Evolutionary conservation across 2,329 filamentous ascomycete genomes (phyloP).

Genomic region (Xylariaceae sp.): DNA sequence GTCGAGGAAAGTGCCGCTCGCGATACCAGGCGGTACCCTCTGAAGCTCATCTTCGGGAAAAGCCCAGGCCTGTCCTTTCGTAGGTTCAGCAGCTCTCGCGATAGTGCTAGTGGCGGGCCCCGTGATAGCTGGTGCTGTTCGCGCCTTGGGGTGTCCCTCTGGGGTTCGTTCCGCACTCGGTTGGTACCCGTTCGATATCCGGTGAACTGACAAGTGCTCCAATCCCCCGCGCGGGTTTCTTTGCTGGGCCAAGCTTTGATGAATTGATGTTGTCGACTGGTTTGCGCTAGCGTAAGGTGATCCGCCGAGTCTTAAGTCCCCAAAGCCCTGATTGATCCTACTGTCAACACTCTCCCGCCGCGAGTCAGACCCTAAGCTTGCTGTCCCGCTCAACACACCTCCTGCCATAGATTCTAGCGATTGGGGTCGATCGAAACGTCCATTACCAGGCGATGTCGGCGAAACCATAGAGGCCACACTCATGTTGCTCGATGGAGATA

Average conservation of each 20-base stretch:
- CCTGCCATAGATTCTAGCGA: conserved; percentile 49
- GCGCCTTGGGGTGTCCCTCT: conserved; percentile 57
- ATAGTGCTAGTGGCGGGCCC: conserved; percentile 69
- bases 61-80: conserved; percentile 83
- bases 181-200: conserved; percentile 70
- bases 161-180: conserved; percentile 64
- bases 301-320: conserved; percentile 70
- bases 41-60: conserved; percentile 76
- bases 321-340: conserved; percentile 74
- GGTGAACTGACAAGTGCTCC: conserved; percentile 60
- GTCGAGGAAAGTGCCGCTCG: conserved; percentile 59
- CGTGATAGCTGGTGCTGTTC: conserved; percentile 77
- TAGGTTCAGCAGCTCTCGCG: conserved; percentile 76
- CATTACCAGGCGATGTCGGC: conserved; percentile 56
- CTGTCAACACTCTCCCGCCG: conserved; percentile 82
- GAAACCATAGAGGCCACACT: conserved; percentile 71
- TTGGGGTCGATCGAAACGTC: conserved; percentile 52
- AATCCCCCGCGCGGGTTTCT: conserved; percentile 61
- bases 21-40: conserved; percentile 53
- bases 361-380: conserved; percentile 55
- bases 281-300: conserved; percentile 80
- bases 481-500: conserved; percentile 67
- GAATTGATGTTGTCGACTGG: conserved; percentile 76
- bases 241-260: conserved; percentile 72
- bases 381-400: conserved; percentile 42